Base-by-base conservation (phyloP, 176 grass and related monocot genomes). In the Lolium perenne region DNA sequence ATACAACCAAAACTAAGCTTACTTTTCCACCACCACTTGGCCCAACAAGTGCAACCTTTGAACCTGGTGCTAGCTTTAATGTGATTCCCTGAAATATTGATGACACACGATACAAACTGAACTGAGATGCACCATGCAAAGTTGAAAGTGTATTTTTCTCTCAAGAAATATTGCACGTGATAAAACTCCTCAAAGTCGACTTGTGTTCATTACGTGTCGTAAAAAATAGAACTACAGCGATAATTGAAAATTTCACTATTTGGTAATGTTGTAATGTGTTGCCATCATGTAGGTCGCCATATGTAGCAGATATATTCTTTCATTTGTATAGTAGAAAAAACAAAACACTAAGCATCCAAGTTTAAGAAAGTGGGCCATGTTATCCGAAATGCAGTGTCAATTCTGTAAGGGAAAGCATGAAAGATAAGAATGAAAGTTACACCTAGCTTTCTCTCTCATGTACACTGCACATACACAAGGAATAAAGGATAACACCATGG, bases 21-120 rank as follows among this genome's bases (percentile, higher is more conserved):
- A 94, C 97, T 88, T 98, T 98, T 79, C 97, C 97, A 81, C 97
- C 97, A 73, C 94, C 93, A 84, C 97, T 98, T 79, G 97, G 97
- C 65, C 97, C 97, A 82, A 98, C 94, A 90, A 98, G 97, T 32
- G 97, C 97, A 86, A 93, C 94, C 88, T 99, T 96, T 84, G 91
- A 92, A 65, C 94, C 97, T 63, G 92, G 94, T 10, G 84, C 91
- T 86, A 99, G 88, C 86, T 99, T 99, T 48, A 99, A 85, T 46
- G 92, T 90, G 89, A 99, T 95, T 69, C 97, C 97, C 97, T 99
- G 84, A 38, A 88, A 85, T 82, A 76, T 91, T 45, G 21, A 71
- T 70, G 43, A 64, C 3, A 80, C 23, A 5, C 26, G 7, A 49
- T 35, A 84, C 46, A 53, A 84, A 53, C 40, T 69, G 29, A 84